A percentile compares a stretch with the other conserved stretches of the same genome.
These are phyloP conservation scores for Euryodendron excelsum DNA, from an alignment of 148 eudicot species.

Conservation along the genomic window DNA sequence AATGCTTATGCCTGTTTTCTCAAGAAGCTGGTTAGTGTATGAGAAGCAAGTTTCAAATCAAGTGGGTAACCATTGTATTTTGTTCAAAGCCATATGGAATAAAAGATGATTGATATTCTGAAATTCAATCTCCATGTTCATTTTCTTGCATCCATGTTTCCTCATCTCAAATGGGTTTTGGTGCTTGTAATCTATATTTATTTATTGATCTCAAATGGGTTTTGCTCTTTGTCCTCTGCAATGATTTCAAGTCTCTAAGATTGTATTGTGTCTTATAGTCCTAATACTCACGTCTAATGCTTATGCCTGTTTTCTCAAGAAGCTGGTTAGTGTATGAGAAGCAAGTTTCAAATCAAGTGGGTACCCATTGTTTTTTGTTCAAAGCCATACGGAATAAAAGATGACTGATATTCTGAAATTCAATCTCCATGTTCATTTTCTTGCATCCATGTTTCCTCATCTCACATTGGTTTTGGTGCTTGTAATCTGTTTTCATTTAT, in stretches of 20 bases:
- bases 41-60: not conserved
- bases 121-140: not conserved
- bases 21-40: not conserved
- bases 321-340: not conserved
- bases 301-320: conserved; percentile 2
- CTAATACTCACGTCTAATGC: not conserved
- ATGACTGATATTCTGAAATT: too few relatives aligned
- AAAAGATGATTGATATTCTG: too few relatives aligned
- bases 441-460: not conserved
- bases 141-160: not conserved
- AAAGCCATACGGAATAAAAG: too few relatives aligned
- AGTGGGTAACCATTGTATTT: conserved; percentile 10
- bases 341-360: not conserved
- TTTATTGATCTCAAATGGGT: too few relatives aligned
- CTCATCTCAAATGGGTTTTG: too few relatives aligned
- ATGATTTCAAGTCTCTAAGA: not conserved
- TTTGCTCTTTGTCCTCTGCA: not conserved
- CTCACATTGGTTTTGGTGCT: not conserved
- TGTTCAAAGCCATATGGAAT: too few relatives aligned
- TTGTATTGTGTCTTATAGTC: too few relatives aligned
- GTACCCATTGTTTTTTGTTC: too few relatives aligned
- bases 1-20: not conserved
- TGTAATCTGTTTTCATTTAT: not conserved
- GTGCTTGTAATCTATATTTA: too few relatives aligned
- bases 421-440: not conserved